Evolutionary conservation across 2,329 filamentous ascomycete species (phyloP), one percentile per base, ranked within the genome.

Genomic region (Aspergillus sp.): DNA sequence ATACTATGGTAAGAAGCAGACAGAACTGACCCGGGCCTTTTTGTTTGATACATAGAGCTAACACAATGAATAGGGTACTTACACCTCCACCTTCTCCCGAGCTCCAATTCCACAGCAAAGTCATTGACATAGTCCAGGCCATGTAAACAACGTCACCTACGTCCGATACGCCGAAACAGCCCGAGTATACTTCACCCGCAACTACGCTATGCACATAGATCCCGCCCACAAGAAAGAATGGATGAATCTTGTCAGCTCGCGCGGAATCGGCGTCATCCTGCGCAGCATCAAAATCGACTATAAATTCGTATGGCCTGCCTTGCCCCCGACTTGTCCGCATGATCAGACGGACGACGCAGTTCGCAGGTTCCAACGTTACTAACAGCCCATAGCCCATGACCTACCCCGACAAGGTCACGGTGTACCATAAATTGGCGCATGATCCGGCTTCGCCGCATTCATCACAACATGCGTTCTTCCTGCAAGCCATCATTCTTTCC

Each of bases 81-180:
- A 42, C 32, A 24, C 24, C 26, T 50, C 22, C 14, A 12, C 50
- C 50, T 53, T 46, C 29, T 46, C 58, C 20, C 6, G 36, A n/a
- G 6, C 4, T 42, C 16, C 6, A 42, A n/a, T 14, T n/a, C 5
- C 16, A 6, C 14, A 42, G 16, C 36, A n/a, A 6, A 6, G 5
- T 5, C 36, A 14, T 42, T 42, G 16, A 42, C 36, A 16, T 2
- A n/a, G 2, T 9, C 16, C 79, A 87, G 85, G 87, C 52, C 92
- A 96, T 74, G 89, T 96, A 52, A 96, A 96, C 73, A 96, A 96
- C 68, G 87, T 93, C 63, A 86, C 85, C 65, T 96, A 96, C 75
- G 87, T 90, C 67, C 85, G 90, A 62, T 96, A 91, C 73, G 92
- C 92, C 39, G 93, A 97, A 74, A 88, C 89, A 6, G 88, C 87